Evolutionary conservation across 2,329 filamentous ascomycete species (phyloP).

Genomic region (Ophiostoma triangulosporum): DNA sequence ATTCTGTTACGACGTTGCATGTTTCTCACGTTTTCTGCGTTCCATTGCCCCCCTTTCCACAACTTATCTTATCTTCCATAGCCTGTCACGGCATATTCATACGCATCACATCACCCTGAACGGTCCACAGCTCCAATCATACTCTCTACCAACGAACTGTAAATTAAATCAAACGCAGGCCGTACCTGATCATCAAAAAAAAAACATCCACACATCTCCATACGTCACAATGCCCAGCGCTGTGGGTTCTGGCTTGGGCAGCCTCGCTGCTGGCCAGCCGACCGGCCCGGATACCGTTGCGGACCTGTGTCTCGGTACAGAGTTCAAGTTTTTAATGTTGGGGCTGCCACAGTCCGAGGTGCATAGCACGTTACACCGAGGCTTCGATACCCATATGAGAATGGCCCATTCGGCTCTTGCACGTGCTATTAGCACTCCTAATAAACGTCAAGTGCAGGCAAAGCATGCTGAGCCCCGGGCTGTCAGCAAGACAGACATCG

Average conservation of each 20-base stretch:
- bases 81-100: too few species aligned
- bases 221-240: background rate
- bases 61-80: too few species aligned
- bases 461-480: conserved; percentile 5
- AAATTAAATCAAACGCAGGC: background rate
- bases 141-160: background rate
- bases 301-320: conserved; percentile 19
- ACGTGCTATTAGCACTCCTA: conserved; percentile 11
- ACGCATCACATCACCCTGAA: background rate
- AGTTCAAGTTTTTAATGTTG: conserved; percentile 22
- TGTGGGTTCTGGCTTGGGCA: background rate
- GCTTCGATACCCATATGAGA: conserved; percentile 4
- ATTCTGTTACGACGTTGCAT: background rate
- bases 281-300: conserved; percentile 12
- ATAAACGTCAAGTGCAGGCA: conserved; percentile 7
- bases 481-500: conserved; percentile 19
- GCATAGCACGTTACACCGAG: background rate
- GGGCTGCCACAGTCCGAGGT: conserved; percentile 13
- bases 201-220: too few species aligned
- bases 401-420: conserved; percentile 17
- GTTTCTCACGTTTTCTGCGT: background rate
- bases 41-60: background rate
- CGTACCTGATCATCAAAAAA: too few species aligned
- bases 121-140: background rate
- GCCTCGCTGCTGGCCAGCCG: background rate